Percentiles rank a stretch among this genome's conserved stretches.
phyloP scores from a whole-genome alignment of 1,139 yeast genomes.

The Pichia inconspicua region DNA sequence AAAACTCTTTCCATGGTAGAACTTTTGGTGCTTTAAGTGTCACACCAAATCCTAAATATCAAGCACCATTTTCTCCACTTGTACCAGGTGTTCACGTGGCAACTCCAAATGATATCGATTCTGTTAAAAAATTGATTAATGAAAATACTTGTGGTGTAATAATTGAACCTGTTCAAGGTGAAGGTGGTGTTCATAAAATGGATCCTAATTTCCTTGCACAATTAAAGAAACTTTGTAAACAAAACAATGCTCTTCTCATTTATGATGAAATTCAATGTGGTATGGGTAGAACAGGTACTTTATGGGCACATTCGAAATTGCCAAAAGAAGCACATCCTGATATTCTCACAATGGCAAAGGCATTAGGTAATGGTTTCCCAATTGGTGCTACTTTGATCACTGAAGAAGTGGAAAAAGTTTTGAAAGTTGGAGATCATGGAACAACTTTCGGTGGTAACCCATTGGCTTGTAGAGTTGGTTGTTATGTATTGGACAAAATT shows the following conservation, averaged over 20 bases:
- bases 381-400: slow-evolving; percentile 89
- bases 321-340: slow-evolving; percentile 86
- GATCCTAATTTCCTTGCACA: slow-evolving; percentile 55
- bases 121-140: slow-evolving; percentile 51
- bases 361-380: slow-evolving; percentile 96
- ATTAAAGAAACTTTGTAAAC: slow-evolving; percentile 59
- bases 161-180: slow-evolving; percentile 96
- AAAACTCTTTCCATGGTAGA: slow-evolving; percentile 89
- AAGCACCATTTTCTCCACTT: slow-evolving; percentile 81
- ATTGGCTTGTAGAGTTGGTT: slow-evolving; percentile 74
- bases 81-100: slow-evolving; percentile 77
- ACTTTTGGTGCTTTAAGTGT: slow-evolving; percentile 89
- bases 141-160: slow-evolving; percentile 87
- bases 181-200: slow-evolving; percentile 83
- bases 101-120: slow-evolving; percentile 47
- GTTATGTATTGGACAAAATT: slow-evolving; percentile 62
- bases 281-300: slow-evolving; percentile 80
- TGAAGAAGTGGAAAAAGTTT: slow-evolving; percentile 61
- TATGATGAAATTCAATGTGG: slow-evolving; percentile 98
- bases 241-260: slow-evolving; percentile 68
- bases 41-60: slow-evolving; percentile 88
- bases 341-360: slow-evolving; percentile 88
- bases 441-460: slow-evolving; percentile 98
- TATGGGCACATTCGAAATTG: slow-evolving; percentile 84
- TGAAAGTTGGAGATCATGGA: slow-evolving; percentile 93